phyloP scores from a whole-genome alignment of 1,139 yeast species.

The Geotrichum siamense region DNA sequence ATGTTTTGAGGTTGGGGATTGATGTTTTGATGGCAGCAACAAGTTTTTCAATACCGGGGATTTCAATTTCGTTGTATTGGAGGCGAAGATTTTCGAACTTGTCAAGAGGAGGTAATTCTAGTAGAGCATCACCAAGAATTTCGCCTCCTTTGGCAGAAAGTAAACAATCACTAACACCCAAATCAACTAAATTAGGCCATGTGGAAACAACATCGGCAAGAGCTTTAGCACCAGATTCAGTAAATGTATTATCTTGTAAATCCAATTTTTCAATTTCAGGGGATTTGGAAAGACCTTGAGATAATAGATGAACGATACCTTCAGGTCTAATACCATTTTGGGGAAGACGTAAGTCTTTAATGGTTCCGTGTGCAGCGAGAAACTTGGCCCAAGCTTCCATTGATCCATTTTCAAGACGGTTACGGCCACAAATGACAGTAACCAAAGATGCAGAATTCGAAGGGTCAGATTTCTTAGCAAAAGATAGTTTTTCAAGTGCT shows the following conservation, averaged over 20 bases:
- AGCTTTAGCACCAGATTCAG: conserved; percentile 71
- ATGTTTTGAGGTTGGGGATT: conserved; percentile 51
- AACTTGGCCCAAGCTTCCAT: conserved; percentile 53
- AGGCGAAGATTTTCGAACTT: conserved; percentile 56
- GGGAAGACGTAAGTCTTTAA: conserved; percentile 70
- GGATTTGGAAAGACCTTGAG: conserved; percentile 62
- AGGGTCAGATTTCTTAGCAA: conserved; percentile 47
- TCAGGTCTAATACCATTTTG: conserved; percentile 96
- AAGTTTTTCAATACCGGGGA: conserved; percentile 52
- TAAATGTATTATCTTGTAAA: conserved; percentile 91
- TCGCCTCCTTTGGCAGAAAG: conserved; percentile 66
- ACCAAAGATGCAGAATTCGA: conserved; percentile 41
- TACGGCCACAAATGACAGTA: conserved; percentile 92
- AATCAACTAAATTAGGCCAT: conserved; percentile 60
- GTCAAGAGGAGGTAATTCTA: conserved; percentile 26
- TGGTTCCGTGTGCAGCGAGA: conserved; percentile 67
- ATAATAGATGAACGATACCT: conserved; percentile 71
- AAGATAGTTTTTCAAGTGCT: conserved; percentile 68
- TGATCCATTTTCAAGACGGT: conserved; percentile 92
- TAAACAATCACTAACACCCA: conserved; percentile 84
- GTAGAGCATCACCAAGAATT: conserved; percentile 41
- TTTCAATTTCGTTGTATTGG: conserved; percentile 85
- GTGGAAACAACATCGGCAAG: conserved; percentile 51
- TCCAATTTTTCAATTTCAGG: conserved; percentile 62
- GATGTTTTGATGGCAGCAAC: conserved; percentile 46